These are phyloP conservation scores for Aspergillus campestris DNA, from an alignment of 495 filamentous ascomycete species.

Conservation along the genomic window DNA sequence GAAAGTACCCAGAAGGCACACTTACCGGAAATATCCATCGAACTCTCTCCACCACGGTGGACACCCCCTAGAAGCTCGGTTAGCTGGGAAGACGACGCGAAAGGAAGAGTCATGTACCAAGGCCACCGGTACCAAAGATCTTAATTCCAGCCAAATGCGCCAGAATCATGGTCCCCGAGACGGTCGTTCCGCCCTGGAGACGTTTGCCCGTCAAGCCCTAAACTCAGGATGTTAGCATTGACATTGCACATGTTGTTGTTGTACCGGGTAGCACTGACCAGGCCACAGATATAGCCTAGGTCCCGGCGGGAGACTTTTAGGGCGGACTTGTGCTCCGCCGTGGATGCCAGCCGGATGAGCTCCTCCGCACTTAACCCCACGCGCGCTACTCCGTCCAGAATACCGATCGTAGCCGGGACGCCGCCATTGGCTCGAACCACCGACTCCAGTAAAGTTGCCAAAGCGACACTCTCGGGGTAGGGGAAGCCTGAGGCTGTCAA, in stretches of 20 bases:
- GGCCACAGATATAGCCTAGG: constrained; percentile 68
- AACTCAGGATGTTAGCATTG: too few species aligned
- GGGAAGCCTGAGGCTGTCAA: constrained; percentile 59
- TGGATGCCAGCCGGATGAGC: constrained; percentile 58
- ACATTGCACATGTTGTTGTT: neutral
- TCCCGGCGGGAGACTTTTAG: constrained; percentile 84
- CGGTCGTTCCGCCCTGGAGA: constrained; percentile 83
- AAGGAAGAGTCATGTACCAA: constrained; percentile 21
- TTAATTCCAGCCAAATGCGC: constrained; percentile 82
- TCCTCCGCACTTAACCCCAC: constrained; percentile 68
- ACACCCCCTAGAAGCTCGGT: constrained; percentile 63
- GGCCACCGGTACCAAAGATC: constrained; percentile 78
- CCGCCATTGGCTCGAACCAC: constrained; percentile 72
- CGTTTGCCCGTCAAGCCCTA: constrained; percentile 55
- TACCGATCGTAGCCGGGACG: constrained; percentile 85
- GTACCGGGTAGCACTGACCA: constrained; percentile 46
- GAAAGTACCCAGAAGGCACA: neutral
- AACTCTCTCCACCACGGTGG: constrained; percentile 78
- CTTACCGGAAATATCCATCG: constrained; percentile 74
- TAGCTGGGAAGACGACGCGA: neutral
- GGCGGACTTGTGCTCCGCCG: constrained; percentile 51
- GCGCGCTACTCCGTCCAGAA: constrained; percentile 70
- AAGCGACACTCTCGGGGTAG: constrained; percentile 66
- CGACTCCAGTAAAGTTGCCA: constrained; percentile 63
- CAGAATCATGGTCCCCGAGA: constrained; percentile 86